Base-by-base conservation (phyloP, 768 basidiomycete genomes). In the Pulveroboletus ravenelii region DNA sequence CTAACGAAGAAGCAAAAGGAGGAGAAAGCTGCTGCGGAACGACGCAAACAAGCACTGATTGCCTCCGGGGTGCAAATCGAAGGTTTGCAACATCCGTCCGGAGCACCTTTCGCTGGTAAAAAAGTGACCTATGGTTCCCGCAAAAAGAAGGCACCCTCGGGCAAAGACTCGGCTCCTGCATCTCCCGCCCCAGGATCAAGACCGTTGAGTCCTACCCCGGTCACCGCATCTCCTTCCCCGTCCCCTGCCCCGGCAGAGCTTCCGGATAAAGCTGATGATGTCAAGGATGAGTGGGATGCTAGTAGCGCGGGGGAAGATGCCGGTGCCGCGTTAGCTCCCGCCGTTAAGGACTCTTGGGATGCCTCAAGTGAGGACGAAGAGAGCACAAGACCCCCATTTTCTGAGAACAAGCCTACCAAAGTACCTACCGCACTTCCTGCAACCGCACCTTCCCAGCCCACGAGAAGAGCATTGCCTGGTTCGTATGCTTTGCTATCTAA, bases 1-100 rank as follows among this genome's bases (percentile, higher is more conserved):
- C 77, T 98, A 44, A 98, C 95, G n/a, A 93, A 95, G 69, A 96
- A 94, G 70, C 94, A 98, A 68, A 95, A 93, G 69, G 88, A 91
- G 62, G 94, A 97, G 66, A 85, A 79, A 59, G 89, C 88, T 18
- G 87, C 84, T 57, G 93, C 92, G 3, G 94, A 97, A 67, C 81
- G 91, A 29, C 85, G 93, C 49, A 89, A 84, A 64, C 82, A 95
- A 64, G 94, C 95, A 2, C 79, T 98, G 46, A 76, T 98, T 44
- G 87, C 89, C 17, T 87, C 89, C 32, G 93, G 93, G 44, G 87
- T 88, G 42, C 84, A 85, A 58, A 87, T 99, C 52, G 93, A 94
- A 61, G 96, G 91, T 53, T 73, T 98, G 17, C 86, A 91, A 48
- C 80, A 87, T 55, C 54, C 71, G 29, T 64, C 77, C 18, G 65